Evolutionary conservation across 2,329 filamentous ascomycete species (phyloP).

Genomic region (Penicillium sp.): DNA sequence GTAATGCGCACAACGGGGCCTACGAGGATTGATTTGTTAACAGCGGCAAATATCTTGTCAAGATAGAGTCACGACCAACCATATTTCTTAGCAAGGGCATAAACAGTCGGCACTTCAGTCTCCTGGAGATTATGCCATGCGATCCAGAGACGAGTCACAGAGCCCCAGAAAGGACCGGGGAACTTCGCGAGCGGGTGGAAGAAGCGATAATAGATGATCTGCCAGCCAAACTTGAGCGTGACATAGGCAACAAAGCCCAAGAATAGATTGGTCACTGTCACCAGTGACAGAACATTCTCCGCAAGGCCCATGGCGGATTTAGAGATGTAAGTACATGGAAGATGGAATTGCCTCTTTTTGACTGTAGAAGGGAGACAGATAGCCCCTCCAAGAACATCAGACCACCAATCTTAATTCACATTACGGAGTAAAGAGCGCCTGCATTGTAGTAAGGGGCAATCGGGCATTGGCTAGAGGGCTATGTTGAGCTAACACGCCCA

Average conservation of each 20-base stretch:
- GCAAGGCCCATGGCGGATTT: conserved; percentile 27
- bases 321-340: conserved; percentile 9
- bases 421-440: too few species aligned
- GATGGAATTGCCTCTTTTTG: neutral
- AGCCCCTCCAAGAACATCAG: neutral
- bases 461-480: conserved; percentile 13
- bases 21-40: conserved; percentile 19
- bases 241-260: conserved; percentile 27
- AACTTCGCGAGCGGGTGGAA: conserved; percentile 55
- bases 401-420: neutral
- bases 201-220: conserved; percentile 47
- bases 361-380: neutral
- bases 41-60: neutral
- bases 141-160: conserved; percentile 56
- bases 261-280: conserved; percentile 29
- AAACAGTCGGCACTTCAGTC: conserved; percentile 46
- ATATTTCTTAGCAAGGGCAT: conserved; percentile 50
- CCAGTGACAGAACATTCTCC: conserved; percentile 24
- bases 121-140: conserved; percentile 52
- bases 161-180: conserved; percentile 56
- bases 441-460: conserved; percentile 16
- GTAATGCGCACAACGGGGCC: conserved; percentile 55
- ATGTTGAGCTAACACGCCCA: conserved; percentile 3
- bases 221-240: conserved; percentile 28
- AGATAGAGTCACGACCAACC: conserved; percentile 33